Evolutionary conservation across 345 rosid species (phyloP), one percentile per base, ranked within the genome.

Genomic region (Rhodamnia rubescens): DNA sequence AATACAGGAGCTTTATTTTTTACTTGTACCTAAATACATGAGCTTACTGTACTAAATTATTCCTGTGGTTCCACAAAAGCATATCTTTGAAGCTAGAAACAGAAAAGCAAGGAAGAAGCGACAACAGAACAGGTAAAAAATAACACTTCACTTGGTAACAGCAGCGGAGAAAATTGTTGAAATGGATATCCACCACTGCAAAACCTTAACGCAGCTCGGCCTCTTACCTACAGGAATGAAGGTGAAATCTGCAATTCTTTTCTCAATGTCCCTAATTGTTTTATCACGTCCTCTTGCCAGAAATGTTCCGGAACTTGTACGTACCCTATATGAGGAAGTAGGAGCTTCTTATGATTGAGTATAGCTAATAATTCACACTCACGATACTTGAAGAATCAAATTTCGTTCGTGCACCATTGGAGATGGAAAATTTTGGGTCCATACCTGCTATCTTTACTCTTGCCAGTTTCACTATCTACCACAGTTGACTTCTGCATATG

Each of bases 401-500:
- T 36, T 69, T 69, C 22, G 12, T 69, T 20, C 80, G 40, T 1
- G 4, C 1, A 11, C 56, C 56, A 36, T 42, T 44, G 14, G 20
- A 53, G 22, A 75, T 40, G 56, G 59, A 26, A 78, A 55, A 44
- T 29, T 42, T 27, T 3, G 2, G 53, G 57, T 85, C 20, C 75
- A 81, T 74, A 92, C 99, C 98, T 95, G 92, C 99, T 98, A 90
- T 98, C 99, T 90, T 32, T 94, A 90, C 99, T 96, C 93, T 93
- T 90, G 86, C 99, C 98, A 81, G 98, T 95, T 87, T 90, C 92
- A 90, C 90, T 86, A 89, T 98, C 99, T 78, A 98, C 98, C 83
- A 97, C 99, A 2, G 94, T 90, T 18, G 99, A 96, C 90, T 97
- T 97, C 81, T 88, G 85, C 99, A 96, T 96, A 69, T 91, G 90